Conservation (phyloP, 257 asterid genomes). For the Jaltomata sinuosa region DNA sequence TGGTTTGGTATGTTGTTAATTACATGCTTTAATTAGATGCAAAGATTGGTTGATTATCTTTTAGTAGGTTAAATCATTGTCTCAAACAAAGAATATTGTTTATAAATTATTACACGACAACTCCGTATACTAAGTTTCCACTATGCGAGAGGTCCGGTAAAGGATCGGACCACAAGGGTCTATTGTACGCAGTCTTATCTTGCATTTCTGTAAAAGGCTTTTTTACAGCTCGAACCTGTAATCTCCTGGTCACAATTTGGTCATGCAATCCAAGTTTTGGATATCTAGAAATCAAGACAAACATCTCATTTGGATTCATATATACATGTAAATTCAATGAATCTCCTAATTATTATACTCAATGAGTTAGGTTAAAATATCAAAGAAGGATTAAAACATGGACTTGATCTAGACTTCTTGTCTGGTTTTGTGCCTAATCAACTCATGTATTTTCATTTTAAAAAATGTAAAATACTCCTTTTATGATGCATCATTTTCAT, state of each 20-base stretch:
- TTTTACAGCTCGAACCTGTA: too few relatives aligned
- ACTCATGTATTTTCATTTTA: too few relatives aligned
- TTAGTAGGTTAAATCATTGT: neutral
- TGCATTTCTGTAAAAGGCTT: too few relatives aligned
- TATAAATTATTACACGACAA: neutral
- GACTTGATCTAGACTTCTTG: neutral
- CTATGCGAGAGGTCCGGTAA: too few relatives aligned
- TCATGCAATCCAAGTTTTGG: neutral
- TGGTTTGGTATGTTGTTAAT: neutral
- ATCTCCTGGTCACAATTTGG: neutral
- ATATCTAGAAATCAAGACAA: neutral
- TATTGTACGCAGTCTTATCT: too few relatives aligned
- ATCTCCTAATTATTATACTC: neutral
- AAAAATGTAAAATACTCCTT: too few relatives aligned
- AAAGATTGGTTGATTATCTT: neutral
- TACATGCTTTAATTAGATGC: neutral
- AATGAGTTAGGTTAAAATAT: neutral
- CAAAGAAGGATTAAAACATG: neutral
- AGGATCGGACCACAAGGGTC: too few relatives aligned
- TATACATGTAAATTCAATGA: neutral
- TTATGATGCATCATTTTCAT: neutral
- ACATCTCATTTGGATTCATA: neutral
- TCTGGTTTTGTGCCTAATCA: neutral
- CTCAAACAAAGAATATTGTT: neutral
- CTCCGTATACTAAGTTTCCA: too few relatives aligned